Base-by-base conservation (phyloP, 2,329 filamentous ascomycete genomes). In the Ophiocordyceps unilateralis region DNA sequence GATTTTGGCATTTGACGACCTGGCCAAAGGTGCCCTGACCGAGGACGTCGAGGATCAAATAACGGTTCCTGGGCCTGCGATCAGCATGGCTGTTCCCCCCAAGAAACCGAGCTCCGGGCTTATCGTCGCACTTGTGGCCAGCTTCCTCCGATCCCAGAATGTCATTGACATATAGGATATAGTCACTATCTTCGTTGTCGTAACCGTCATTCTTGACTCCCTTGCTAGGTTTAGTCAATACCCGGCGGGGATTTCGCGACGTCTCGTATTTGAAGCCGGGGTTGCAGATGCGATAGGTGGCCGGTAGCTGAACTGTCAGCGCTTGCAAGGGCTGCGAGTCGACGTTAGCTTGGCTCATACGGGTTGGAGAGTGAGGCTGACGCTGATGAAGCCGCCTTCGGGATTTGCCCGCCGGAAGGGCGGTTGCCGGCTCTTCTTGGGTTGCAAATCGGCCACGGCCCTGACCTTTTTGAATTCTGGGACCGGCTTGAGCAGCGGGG, bases 251-350 rank as follows among this genome's bases (percentile, higher is more conserved):
- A 57, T 98, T 98, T 50, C 91, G 78, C 43, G 91, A 95, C 15
- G 91, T 95, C 60, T 98, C 91, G 65, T 98, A 98, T 67, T 98
- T 95, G 72, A 98, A 98, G 54, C 76, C 80, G 3, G 88, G 88
- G 59, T 98, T 98, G 69, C 91, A 98, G 60, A 98, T 96, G 53
- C 91, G 83, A 66, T 98, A 98, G 2, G 91, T 96, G 5, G 88
- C 82, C 15, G 91, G 89, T 19, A 98, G 70, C 55, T 96, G 88
- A 36, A 83, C 82, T 1, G 91, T 98, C 47, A 98, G 72, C 40
- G 91, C 89, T 81, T 96, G 89, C 41, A 98, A 72, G 41, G 91
- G 91, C 86, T 93, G 57, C 36, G 45, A 47, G 37, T 10, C 14
- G 19, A 22, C 11, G 24, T 43, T 40, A 43, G 37, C 22, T 7